Percentiles rank a stretch among this genome's conserved stretches.
These are phyloP conservation scores for Prunus persica DNA, from an alignment of 306 rosid genomes.

Conservation along the genomic window Prunus_persica_NCBIv2 NC_034010.1:20980001-20980500, in stretches of 20 bases:
- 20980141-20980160: conserved; percentile 35
- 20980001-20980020: conserved; percentile 90
- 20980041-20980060: conserved; percentile 39
- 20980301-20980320: background rate
- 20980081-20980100: conserved; percentile 64
- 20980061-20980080: conserved; percentile 36
- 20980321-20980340: background rate
- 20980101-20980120: conserved; percentile 53
- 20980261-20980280: background rate
- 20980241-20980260: conserved; percentile 54
- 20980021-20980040: conserved; percentile 51
- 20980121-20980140: conserved; percentile 57
- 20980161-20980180: conserved; percentile 51
- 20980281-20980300: background rate
- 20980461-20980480: background rate
- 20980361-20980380: background rate
- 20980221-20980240: conserved; percentile 61
- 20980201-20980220: conserved; percentile 81
- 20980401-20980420: background rate
- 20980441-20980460: background rate
- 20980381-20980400: background rate
- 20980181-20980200: conserved; percentile 62
- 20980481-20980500: background rate
- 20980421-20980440: background rate
- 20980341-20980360: background rate